Base-by-base conservation (phyloP, 129 eudicot genomes). In the Flaveria brownii region DNA sequence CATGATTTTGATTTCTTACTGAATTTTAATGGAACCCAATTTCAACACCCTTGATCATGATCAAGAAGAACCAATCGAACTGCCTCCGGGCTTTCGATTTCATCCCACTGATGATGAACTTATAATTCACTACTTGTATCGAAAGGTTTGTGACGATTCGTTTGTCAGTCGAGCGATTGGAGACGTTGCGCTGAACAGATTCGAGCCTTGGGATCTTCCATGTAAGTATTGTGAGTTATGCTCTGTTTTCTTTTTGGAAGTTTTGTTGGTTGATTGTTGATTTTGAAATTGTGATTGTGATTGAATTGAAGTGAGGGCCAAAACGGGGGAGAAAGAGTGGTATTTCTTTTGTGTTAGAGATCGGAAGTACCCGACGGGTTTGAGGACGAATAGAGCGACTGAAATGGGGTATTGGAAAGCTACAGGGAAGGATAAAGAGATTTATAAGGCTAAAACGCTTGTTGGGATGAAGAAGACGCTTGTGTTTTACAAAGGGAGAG, bases 141-240 rank as follows among this genome's bases (percentile, higher is more conserved):
- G 79, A 0, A 92, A 92, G 30, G 82, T 78, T 49, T 6, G 83
- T 26, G 82, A 90, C 62, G 80, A 28, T 74, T 68, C 74, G 67
- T 92, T 87, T 33, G 59, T 28, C 7, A 79, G 90, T 18, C 74
- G 2, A 60, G 98, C 96, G 17, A 88, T 92, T 2, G 98, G 93
- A 26, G 98, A 87, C 33, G 94, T 90, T 49, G 90, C 86, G 81
- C 73, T 92, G 80, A 92, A 90, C 74, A 88, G 84, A 83, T 87
- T 87, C 47, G 96, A 92, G 82, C 96, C 98, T 20, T 92, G 98
- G 98, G 98, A 92, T 70, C 82, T 91, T 76, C 97, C 97, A 59
- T 85, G 97, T 91, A 77, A 82, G 86, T 64, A 42, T 36, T 76
- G 13, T 45, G 13, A 45, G 2, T 45, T 2, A 9, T 68, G 6